phyloP scores from a whole-genome alignment of 1,139 yeast species.

The Pichia sp. region DNA sequence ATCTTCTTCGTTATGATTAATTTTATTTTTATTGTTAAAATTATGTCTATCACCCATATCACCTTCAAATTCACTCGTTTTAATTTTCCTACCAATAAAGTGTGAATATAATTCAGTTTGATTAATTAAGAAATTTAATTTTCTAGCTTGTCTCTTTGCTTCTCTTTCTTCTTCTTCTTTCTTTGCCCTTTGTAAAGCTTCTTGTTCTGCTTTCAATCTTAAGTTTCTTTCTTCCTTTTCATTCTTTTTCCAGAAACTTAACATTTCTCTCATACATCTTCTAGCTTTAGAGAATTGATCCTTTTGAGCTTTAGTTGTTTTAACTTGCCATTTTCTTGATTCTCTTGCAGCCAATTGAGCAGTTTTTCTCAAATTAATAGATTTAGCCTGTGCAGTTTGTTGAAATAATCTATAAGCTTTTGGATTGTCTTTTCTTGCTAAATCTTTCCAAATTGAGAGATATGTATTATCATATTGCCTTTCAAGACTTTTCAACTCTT shows the following conservation, averaged over 20 bases:
- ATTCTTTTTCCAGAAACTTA: constrained; percentile 94
- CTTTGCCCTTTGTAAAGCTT: constrained; percentile 82
- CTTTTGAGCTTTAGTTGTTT: constrained; percentile 84
- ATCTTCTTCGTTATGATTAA: constrained; percentile 22
- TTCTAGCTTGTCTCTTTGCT: constrained; percentile 86
- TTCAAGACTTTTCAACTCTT: constrained; percentile 69
- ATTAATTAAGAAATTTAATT: constrained; percentile 89
- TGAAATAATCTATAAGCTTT: constrained; percentile 75
- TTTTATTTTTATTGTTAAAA: constrained; percentile 13
- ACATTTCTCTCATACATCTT: constrained; percentile 97
- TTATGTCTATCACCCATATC: constrained; percentile 35
- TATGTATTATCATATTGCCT: constrained; percentile 83
- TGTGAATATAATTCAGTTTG: constrained; percentile 97
- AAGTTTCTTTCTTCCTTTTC: constrained; percentile 92
- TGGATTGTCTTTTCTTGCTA: constrained; percentile 90
- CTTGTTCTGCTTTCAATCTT: constrained; percentile 85
- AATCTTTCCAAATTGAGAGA: constrained; percentile 92
- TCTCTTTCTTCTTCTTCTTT: constrained; percentile 94
- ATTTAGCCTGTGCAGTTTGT: constrained; percentile 69
- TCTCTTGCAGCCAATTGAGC: constrained; percentile 89
- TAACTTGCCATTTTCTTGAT: constrained; percentile 91
- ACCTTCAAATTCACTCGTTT: constrained; percentile 81
- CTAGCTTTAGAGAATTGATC: constrained; percentile 90
- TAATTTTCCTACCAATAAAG: constrained; percentile 89
- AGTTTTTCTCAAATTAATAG: constrained; percentile 79